Evolutionary conservation across 148 eudicot species (phyloP), one percentile per base, ranked within the genome.

Genomic region (Camellia granthamiana): DNA sequence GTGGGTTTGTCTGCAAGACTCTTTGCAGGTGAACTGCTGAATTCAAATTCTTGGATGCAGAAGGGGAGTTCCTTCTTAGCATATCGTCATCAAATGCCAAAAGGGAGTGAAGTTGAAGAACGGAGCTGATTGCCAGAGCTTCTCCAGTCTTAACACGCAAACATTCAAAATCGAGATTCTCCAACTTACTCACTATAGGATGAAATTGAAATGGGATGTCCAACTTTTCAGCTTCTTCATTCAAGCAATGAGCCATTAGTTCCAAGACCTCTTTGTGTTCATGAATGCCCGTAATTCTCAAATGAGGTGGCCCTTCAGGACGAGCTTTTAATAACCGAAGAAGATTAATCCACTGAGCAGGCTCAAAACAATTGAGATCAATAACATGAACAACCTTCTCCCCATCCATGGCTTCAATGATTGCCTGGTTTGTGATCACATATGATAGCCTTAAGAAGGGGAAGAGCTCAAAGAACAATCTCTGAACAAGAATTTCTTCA

Each of bases 331-430:
- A 82, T 2, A 78, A 84, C 67, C 86, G 91, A 7, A 92, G 83
- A 76, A 92, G 97, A 72, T 83, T 84, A 62, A 91, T 72, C 94
- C 97, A 92, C 47, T 91, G 97, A 19, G 97, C 91, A 61, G 97
- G 91, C 78, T 91, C 97, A n/a, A 76, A 84, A 10, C 81, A 81
- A 81, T 90, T 71, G 7, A 93, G 84, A 82, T 93, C 97, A 21
- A 93, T 90, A 8, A 93, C 85, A 56, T 93, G 97, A 81, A 93
- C 91, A 77, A 91, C 84, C 84, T 86, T 90, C 69, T 93, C 94
- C 42, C 89, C 94, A 72, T 90, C 94, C 89, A 93, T 86, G 6
- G 94, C 93, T 81, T 93, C 97, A 15, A 88, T 71, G 63, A 93
- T 90, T 2, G 97, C 92, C 42, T 90, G 93, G 84, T 93, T 93